phyloP scores from a whole-genome alignment of 2,329 filamentous ascomycete genomes.

The Colletotrichum magnum region DNA sequence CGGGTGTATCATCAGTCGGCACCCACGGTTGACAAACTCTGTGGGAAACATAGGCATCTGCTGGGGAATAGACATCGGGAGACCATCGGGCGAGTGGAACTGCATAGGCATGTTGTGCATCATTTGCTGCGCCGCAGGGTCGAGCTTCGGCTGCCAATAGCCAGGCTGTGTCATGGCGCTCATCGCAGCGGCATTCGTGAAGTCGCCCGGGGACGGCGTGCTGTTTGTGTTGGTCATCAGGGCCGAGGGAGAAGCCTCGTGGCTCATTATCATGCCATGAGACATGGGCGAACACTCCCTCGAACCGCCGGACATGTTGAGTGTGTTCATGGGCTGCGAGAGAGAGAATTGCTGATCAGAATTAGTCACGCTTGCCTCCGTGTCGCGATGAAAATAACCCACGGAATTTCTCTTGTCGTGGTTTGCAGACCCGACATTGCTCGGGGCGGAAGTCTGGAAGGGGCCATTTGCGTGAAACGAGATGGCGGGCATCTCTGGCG shows the following conservation, averaged over 20 bases:
- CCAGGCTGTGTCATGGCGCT: slow-evolving; percentile 47
- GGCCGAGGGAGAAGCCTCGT: slow-evolving; percentile 65
- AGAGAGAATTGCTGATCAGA: slow-evolving; percentile 63
- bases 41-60: slow-evolving; percentile 47
- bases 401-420: slow-evolving; percentile 53
- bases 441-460: slow-evolving; percentile 44
- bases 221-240: slow-evolving; percentile 56
- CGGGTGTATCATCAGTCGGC: slow-evolving; percentile 72
- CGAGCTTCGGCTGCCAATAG: slow-evolving; percentile 54
- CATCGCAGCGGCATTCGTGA: slow-evolving; percentile 45
- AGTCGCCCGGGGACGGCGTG: slow-evolving; percentile 63
- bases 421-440: slow-evolving; percentile 43
- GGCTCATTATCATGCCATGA: slow-evolving; percentile 62
- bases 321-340: slow-evolving; percentile 64
- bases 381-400: not conserved
- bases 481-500: slow-evolving; percentile 58
- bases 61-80: slow-evolving; percentile 47
- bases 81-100: slow-evolving; percentile 46
- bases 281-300: slow-evolving; percentile 70
- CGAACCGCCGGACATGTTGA: slow-evolving; percentile 61
- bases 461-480: slow-evolving; percentile 50
- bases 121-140: slow-evolving; percentile 45
- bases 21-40: slow-evolving; percentile 51
- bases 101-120: slow-evolving; percentile 31
- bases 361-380: slow-evolving; percentile 45